Conservation (phyloP, 2,329 filamentous ascomycete species). For the Pseudogymnoascus sp. region DNA sequence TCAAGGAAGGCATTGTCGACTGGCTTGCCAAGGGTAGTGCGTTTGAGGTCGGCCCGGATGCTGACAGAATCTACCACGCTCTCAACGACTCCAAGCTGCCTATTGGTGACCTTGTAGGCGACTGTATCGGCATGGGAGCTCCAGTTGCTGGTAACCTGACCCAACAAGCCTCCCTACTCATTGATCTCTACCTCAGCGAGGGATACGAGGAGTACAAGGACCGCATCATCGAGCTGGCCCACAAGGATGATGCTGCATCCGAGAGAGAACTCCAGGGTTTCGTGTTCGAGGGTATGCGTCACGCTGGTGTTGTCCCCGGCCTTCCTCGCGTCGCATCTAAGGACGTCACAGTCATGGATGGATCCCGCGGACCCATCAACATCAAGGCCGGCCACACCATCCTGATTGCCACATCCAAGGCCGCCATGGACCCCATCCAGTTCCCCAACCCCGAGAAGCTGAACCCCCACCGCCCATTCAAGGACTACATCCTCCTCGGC, state of each 20-base stretch:
- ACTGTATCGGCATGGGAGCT: slow-evolving; percentile 43
- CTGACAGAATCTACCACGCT: slow-evolving; percentile 44
- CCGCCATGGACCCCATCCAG: slow-evolving; percentile 32
- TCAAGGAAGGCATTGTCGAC: slow-evolving; percentile 36
- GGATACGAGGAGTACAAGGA: slow-evolving; percentile 43
- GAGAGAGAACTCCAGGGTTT: slow-evolving; percentile 43
- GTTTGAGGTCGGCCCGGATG: slow-evolving; percentile 41
- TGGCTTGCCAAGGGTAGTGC: slow-evolving; percentile 41
- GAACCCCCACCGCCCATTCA: slow-evolving; percentile 35
- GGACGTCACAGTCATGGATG: slow-evolving; percentile 37
- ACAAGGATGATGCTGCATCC: slow-evolving; percentile 35
- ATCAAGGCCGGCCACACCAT: slow-evolving; percentile 38
- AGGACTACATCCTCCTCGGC: slow-evolving; percentile 33
- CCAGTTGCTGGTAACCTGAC: slow-evolving; percentile 44
- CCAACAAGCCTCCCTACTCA: slow-evolving; percentile 44
- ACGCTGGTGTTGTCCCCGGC: slow-evolving; percentile 43
- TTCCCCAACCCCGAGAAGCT: slow-evolving; percentile 36
- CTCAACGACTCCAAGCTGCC: slow-evolving; percentile 39
- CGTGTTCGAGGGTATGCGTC: slow-evolving; percentile 47
- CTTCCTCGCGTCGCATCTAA: slow-evolving; percentile 41
- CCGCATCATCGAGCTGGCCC: slow-evolving; percentile 42
- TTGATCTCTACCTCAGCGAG: slow-evolving; percentile 43
- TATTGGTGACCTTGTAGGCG: slow-evolving; percentile 37
- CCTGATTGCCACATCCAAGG: slow-evolving; percentile 36
- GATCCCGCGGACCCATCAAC: slow-evolving; percentile 37